Base-by-base conservation (phyloP, 345 rosid genomes). In the Murraya koenigii region DNA sequence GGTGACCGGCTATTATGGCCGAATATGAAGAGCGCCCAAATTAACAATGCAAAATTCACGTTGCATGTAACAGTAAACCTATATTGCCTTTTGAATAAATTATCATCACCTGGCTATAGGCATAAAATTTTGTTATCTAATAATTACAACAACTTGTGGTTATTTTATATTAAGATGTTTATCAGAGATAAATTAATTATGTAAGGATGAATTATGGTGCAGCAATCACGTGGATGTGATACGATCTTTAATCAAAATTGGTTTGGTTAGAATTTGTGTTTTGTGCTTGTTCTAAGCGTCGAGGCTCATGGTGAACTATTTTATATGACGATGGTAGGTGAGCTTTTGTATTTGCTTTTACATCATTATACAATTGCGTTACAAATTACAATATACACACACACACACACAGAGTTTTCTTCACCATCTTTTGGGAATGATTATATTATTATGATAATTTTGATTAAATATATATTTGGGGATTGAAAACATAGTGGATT, bases 401-500 rank as follows among this genome's bases (percentile, higher is more conserved):
- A 44, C 49, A 44, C 49, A 41, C 0, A 39, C 15, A 41, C 80
- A 76, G 80, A 80, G 85, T 66, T 78, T 80, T 84, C 77, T 84
- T 75, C 85, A 61, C 84, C 85, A 76, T 82, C 76, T 79, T 73
- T 65, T 71, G 58, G 79, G 81, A 79, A 52, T 77, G 60, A 72
- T 56, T 77, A 17, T 52, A 41, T 28, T 77, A 33, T 14, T 71
- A 9, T n/a, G n/a, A 20, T 28, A 20, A 20, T 19, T 30, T 20
- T 23, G 20, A 52, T 20, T 71, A 52, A 52, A 20, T 71, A 71
- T 52, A 44, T 19, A 13, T 67, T 23, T 69, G 6, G 60, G 35
- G 15, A 17, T 19, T 52, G 65, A 35, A 38, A 7, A 33, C 35
- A 58, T 33, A 61, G 22, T 62, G 28, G 13, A 41, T 61, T 61